Base-by-base conservation (phyloP, 2,329 filamentous ascomycete species). In the Penicillium sp. region DNA sequence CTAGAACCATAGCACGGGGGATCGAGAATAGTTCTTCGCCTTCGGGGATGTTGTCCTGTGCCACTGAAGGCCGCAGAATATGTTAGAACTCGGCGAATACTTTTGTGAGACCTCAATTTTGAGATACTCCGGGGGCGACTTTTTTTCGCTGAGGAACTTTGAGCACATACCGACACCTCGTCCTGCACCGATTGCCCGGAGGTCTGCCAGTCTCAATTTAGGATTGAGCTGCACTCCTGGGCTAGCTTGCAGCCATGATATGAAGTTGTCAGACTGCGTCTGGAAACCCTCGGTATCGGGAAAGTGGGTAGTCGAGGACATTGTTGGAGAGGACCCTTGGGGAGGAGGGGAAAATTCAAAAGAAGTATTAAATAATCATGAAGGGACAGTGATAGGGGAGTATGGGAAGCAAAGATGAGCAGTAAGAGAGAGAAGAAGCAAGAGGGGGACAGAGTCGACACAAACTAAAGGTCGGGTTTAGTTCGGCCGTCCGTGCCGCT, bases 11-110 rank as follows among this genome's bases (percentile, higher is more conserved):
- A 44, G 79, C 75, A 57, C 89, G 85, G 2, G 91, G 91, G 57
- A 96, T 89, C 44, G 85, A 87, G 77, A 96, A 96, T 42, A 96
- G 82, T 45, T 88, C 83, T 53, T 91, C 90, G 57, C 92, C 89
- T 63, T 89, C 82, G 16, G 80, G 75, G 50, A 96, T 90, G 58
- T 91, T 84, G 54, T 81, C 71, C 21, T 76, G 81, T 24, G 91
- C 89, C 64, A 95, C 90, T 93, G 60, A 24, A 53, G 36, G 46
- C 47, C 21, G 34, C 43, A 27, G 45, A 49, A 36, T n/a, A 47
- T 64, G 56, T 68, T 60, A 71, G 67, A 62, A 43, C 49, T 24
- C 39, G 40, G 13, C 7, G 51, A 44, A 31, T 45, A 45, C 31
- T 56, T 62, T 56, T 43, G 48, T 44, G 47, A 31, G 47, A 57